Evolutionary conservation across 2,329 filamentous ascomycete genomes (phyloP), one percentile per base, ranked within the genome.

Genomic region (Colletotrichum sp.): DNA sequence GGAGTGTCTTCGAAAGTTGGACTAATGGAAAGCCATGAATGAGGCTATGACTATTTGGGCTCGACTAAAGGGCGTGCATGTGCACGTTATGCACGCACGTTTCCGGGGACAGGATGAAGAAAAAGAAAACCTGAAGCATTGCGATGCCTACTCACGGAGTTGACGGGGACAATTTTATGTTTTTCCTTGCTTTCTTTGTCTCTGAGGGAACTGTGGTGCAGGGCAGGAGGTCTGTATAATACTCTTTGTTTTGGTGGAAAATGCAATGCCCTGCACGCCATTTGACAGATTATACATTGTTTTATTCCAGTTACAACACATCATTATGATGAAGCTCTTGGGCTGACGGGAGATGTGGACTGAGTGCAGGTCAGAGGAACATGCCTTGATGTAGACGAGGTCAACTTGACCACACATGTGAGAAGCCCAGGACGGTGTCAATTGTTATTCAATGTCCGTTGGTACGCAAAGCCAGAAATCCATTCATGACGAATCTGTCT

Each of bases 11-110:
- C 60, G 75, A 55, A 77, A 77, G 66, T 71, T 77, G 71, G 75
- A 77, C 75, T 77, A 77, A 76, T 67, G 72, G 70, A 57, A 76
- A 60, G 75, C 75, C 74, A 64, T 59, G 70, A 73, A 73, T 76
- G 73, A 76, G 74, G 74, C 70, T 74, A 76, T 34, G 74, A 76
- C 34, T 28, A 64, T 65, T 74, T 64, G 74, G 65, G 65, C 55
- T 62, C 49, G 57, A 69, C 65, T 69, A 52, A 62, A 57, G 70
- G 24, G 52, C 36, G 57, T 73, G 7, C 44, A 36, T 69, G 62
- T 64, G 66, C 30, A 32, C 57, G 28, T 32, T 59, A 34, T 52
- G 44, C 44, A 52, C 44, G 12, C 44, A 13, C 63, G 52, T 44
- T 62, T 55, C 66, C 34, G 57, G 69, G 60, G 34, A 76, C 49